Conservation (phyloP, 2,329 filamentous ascomycete species). For the Paracoccidioides lutzii region DNA sequence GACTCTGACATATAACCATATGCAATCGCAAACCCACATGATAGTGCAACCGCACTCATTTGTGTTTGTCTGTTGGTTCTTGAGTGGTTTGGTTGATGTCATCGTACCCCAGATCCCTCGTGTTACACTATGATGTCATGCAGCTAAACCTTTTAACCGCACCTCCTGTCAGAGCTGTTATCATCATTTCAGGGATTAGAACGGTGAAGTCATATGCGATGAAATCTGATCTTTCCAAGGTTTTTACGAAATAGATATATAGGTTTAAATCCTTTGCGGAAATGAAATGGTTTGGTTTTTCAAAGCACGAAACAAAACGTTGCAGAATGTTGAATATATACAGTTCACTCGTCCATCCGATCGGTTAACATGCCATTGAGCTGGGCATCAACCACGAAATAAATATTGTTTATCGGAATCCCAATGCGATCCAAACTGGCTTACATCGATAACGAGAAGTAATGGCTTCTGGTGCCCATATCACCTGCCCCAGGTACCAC, state of each 20-base stretch:
- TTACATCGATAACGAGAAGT: background rate
- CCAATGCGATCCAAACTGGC: background rate
- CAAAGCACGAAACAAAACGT: background rate
- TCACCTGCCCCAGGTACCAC: slow-evolving; percentile 15
- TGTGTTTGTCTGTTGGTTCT: no score
- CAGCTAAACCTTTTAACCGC: background rate
- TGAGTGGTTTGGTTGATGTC: background rate
- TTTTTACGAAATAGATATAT: no score
- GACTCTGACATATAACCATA: no score
- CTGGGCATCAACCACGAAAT: background rate
- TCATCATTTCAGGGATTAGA: background rate
- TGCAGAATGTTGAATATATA: background rate
- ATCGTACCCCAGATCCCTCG: background rate
- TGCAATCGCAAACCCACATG: no score
- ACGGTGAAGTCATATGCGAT: no score
- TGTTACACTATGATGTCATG: background rate
- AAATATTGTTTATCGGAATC: background rate
- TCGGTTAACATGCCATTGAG: background rate
- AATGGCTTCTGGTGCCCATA: background rate
- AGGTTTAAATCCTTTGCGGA: no score
- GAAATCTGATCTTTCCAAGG: no score
- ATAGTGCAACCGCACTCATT: no score
- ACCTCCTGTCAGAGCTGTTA: background rate
- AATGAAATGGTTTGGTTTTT: no score
- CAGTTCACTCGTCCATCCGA: background rate